phyloP scores from a whole-genome alignment of 2,329 filamentous ascomycete genomes.

The Fonsecaea pedrosoi region DNA sequence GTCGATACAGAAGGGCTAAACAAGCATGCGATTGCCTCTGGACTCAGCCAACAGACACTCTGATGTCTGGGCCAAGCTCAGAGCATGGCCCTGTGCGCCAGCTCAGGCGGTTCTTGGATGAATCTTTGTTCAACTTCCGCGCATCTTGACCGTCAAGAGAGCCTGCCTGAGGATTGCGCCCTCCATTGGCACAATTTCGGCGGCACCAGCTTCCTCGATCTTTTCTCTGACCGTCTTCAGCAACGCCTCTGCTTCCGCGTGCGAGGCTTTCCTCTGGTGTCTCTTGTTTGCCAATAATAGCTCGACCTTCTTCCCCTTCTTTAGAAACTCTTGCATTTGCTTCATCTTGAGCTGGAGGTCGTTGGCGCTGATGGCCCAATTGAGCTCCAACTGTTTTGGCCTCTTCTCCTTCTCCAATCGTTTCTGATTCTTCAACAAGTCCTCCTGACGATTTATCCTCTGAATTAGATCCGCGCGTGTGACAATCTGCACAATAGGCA shows the following conservation, averaged over 20 bases:
- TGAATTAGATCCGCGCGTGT: constrained; percentile 62
- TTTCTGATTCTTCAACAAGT: constrained; percentile 45
- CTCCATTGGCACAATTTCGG: constrained; percentile 51
- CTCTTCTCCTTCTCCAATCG: constrained; percentile 47
- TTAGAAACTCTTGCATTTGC: constrained; percentile 71
- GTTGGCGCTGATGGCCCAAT: constrained; percentile 81
- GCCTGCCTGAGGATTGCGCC: constrained; percentile 48
- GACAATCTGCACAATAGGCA: constrained; percentile 75
- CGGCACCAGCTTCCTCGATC: constrained; percentile 51
- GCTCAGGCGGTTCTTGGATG: neutral
- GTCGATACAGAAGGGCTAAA: neutral
- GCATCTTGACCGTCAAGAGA: constrained; percentile 33
- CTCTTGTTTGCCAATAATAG: constrained; percentile 73
- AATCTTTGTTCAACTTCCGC: constrained; percentile 14
- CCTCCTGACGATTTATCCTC: constrained; percentile 49
- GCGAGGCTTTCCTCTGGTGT: constrained; percentile 64
- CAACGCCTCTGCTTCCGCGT: constrained; percentile 66
- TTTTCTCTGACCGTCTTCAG: constrained; percentile 59
- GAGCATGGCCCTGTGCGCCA: neutral
- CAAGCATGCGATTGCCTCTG: neutral
- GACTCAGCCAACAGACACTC: neutral
- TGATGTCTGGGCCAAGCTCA: neutral
- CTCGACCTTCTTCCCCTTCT: constrained; percentile 77
- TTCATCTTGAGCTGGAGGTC: constrained; percentile 76
- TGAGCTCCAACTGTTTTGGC: constrained; percentile 82